Percentiles rank a stretch among this genome's conserved stretches.
These are phyloP conservation scores for Cercospora sesami DNA, from an alignment of 2,329 filamentous ascomycete genomes.

Conservation along the genomic window DNA sequence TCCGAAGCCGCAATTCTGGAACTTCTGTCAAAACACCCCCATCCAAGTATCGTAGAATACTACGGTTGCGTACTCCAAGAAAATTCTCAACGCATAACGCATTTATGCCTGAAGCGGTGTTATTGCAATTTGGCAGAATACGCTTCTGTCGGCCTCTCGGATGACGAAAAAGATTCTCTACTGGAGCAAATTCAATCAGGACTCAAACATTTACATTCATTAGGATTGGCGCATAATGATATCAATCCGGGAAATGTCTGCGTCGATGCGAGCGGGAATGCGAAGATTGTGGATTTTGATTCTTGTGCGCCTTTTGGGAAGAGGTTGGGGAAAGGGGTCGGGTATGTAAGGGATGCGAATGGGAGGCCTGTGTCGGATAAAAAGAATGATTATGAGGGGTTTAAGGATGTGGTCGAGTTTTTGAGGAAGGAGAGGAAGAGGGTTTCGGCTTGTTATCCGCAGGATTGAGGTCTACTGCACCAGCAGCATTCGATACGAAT, in stretches of 20 bases:
- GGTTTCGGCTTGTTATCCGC: constrained; percentile 10
- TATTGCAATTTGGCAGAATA: constrained; percentile 32
- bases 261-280: constrained; percentile 34
- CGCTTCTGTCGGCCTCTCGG: constrained; percentile 24
- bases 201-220: constrained; percentile 40
- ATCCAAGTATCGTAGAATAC: constrained; percentile 37
- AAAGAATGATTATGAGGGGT: constrained; percentile 28
- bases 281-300: constrained; percentile 43
- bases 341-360: constrained; percentile 5
- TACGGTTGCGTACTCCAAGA: constrained; percentile 35
- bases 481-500: not conserved
- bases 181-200: constrained; percentile 33
- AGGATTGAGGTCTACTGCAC: not conserved
- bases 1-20: constrained; percentile 35
- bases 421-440: constrained; percentile 8
- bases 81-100: constrained; percentile 30
- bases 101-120: constrained; percentile 35
- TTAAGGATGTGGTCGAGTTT: constrained; percentile 8
- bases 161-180: constrained; percentile 25
- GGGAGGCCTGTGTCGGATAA: constrained; percentile 22
- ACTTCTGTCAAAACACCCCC: constrained; percentile 30
- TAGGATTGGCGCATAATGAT: constrained; percentile 35
- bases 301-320: constrained; percentile 38
- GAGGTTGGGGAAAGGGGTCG: constrained; percentile 33
- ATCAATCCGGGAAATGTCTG: constrained; percentile 38